These are phyloP conservation scores for Epichloe elymi DNA, from an alignment of 2,329 filamentous ascomycete species.

Conservation along the genomic window DNA sequence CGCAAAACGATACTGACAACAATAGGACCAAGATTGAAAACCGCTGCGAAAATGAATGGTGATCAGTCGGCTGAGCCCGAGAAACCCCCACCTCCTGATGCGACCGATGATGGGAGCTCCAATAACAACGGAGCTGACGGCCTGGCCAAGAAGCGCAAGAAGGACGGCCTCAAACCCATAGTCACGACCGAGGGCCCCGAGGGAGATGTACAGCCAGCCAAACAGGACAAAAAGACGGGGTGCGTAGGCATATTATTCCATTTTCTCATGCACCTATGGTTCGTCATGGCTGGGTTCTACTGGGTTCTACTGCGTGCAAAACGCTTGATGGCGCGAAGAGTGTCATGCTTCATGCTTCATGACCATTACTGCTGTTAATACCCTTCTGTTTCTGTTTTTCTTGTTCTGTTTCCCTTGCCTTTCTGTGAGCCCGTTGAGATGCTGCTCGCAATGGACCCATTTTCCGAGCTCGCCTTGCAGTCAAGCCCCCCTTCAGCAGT, in stretches of 20 bases:
- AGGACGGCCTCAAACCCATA: constrained; percentile 61
- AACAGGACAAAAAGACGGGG: constrained; percentile 21
- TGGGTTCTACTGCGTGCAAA: neutral
- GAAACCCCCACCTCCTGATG: constrained; percentile 13
- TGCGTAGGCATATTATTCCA: constrained; percentile 16
- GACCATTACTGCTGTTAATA: neutral
- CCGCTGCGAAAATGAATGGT: constrained; percentile 14
- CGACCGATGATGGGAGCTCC: constrained; percentile 8
- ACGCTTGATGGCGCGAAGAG: neutral
- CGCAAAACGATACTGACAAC: neutral
- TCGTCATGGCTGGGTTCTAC: neutral
- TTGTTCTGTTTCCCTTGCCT: neutral
- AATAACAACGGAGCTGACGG: constrained; percentile 16
- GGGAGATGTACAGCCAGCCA: neutral
- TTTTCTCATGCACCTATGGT: neutral
- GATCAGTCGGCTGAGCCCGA: constrained; percentile 19
- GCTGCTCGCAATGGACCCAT: neutral
- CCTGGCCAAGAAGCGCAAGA: constrained; percentile 57
- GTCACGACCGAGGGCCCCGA: constrained; percentile 48
- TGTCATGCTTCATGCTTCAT: neutral
- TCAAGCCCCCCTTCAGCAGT: neutral
- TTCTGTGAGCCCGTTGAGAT: neutral
- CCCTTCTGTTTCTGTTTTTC: neutral
- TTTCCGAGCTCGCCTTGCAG: neutral
- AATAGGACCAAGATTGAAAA: neutral